Evolutionary conservation across 1,284 basidiomycete genomes (phyloP), one percentile per base, ranked within the genome.

Genomic region (Rhodotorula sp.): DNA sequence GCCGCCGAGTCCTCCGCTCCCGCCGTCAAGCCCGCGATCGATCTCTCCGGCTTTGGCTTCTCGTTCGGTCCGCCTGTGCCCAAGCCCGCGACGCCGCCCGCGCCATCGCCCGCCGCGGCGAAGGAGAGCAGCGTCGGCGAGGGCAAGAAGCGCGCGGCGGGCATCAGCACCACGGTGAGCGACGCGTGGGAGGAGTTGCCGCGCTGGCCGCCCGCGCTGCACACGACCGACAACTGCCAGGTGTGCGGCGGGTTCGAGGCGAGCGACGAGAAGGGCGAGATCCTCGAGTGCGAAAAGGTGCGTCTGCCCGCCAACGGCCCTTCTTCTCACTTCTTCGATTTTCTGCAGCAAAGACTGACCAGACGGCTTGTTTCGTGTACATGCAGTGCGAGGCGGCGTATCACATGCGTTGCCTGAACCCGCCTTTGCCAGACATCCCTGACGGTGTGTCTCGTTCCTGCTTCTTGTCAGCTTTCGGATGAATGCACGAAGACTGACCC

Each of bases 271-370:
- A 88, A 89, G 44, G 87, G 88, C 58, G 88, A 88, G 73, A 84
- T 86, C 45, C 87, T 92, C 58, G 91, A 91, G 79, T 96, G 94
- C 75, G 93, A 96, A 80, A 93, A 92, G 86, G 92, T 90, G 73
- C 71, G 49, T 46, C 61, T 68, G 25, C 13, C 25, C 34, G 34
- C 34, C 34, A 34, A 13, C 25, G n/a, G 7, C 16, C 19, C 23
- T 21, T 49, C 48, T 19, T 14, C 14, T 55, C 54, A 41, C 25
- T 23, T 56, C 21, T 10, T 56, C 63, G 50, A 59, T 50, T 45
- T 52, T 56, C 9, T 73, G 19, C 1, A 23, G 23, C 19, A 3
- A 19, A 5, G 54, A 7, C 14, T 10, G 21, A 34, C 3, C 23
- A 13, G 3, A n/a, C 2, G 2, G 12, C 7, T 27, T 42, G n/a